phyloP scores from a whole-genome alignment of 345 rosid species.

The Theobroma cacao region DNA sequence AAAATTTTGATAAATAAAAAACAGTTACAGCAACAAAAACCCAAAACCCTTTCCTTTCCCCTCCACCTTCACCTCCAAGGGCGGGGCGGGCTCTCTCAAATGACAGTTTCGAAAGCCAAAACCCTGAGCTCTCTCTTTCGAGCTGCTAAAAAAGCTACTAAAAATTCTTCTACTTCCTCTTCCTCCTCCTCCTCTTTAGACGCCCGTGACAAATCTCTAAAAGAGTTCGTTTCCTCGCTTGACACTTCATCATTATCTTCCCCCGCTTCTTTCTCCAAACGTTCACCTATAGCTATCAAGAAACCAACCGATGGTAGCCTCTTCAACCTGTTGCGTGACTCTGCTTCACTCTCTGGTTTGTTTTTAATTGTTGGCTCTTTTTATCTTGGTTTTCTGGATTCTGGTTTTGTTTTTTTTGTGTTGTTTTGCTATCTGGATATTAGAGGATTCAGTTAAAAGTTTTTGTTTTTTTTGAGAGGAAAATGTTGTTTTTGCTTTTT shows the following conservation, averaged over 20 bases:
- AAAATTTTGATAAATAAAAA: too few species aligned
- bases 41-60: too few species aligned
- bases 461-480: neutral
- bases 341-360: constrained; percentile 25
- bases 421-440: neutral
- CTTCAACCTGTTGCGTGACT: constrained; percentile 3
- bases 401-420: neutral
- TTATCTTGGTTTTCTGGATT: neutral
- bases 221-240: constrained; percentile 10
- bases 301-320: constrained; percentile 1
- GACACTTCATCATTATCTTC: constrained; percentile 1
- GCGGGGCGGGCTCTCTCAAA: constrained; percentile 27
- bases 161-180: neutral
- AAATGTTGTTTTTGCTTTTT: neutral
- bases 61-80: too few species aligned
- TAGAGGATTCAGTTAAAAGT: neutral
- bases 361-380: neutral
- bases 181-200: neutral
- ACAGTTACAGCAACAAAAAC: too few species aligned
- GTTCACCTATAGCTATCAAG: neutral
- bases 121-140: constrained; percentile 27
- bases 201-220: constrained; percentile 8
- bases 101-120: constrained; percentile 27
- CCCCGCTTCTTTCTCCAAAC: neutral
- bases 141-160: neutral